Base-by-base conservation (phyloP, 176 grass and related monocot genomes). In the Chloris gayana region DNA sequence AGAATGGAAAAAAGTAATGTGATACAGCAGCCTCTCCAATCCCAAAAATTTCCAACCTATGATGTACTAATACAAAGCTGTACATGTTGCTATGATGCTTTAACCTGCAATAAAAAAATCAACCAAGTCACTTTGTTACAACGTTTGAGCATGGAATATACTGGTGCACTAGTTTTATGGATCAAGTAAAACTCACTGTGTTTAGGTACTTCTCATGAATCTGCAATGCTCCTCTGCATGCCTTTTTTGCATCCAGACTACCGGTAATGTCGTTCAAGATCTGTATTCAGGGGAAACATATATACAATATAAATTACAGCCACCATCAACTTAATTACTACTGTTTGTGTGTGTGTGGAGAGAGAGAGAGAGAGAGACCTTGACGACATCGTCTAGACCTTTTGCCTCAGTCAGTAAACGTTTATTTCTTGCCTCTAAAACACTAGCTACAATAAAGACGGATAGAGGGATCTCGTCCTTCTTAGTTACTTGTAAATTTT, bases 211-310 rank as follows among this genome's bases (percentile, higher is more conserved):
- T 99, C 62, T 71, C 82, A n/a, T 99, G 92, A 76, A 99, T 80
- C 66, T 87, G 89, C 79, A 99, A 76, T 61, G 96, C 96, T 74
- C 73, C 79, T 82, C 86, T 88, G 64, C 92, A 99, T 69, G 96
- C 92, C 76, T 95, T 87, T 76, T 91, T 99, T 58, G 92, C 96
- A 85, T 99, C 93, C 82, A 99, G 85, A 62, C 74, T 93, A 85
- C 92, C 96, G 31, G 92, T 99, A 63, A 99, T 89, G 57, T 99
- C 96, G 58, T 95, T 99, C 73, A 99, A 86, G 19, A 99, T 91
- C 96, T 99, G 82, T 74, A 44, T 33, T 41, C 65, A 77, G 27
- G 72, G 58, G 7, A 79, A 9, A 91, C 37, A 67, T 75, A 75
- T 69, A 83, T n/a, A 87, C 7, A 84, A 39, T 27, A 82, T 57